phyloP scores from a whole-genome alignment of 1,284 basidiomycete genomes.

The Volvariella surrecta region DNA sequence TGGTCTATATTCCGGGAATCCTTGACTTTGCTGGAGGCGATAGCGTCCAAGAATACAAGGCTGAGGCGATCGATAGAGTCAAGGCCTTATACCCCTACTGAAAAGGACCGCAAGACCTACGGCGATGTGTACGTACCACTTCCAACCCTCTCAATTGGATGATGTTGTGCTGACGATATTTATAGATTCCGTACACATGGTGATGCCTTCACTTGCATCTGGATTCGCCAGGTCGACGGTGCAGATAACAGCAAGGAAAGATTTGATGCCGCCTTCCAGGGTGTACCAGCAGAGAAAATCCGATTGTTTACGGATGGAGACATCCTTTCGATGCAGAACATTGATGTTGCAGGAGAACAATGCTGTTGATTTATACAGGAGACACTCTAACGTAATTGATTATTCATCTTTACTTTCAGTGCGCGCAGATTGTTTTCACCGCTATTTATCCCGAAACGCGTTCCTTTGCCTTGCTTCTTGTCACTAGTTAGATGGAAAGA shows the following conservation, averaged over 20 bases:
- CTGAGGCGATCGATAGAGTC: slow-evolving; percentile 24
- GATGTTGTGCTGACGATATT: background rate
- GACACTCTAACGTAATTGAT: no score
- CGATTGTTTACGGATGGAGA: slow-evolving; percentile 21
- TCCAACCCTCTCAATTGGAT: background rate
- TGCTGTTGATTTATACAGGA: no score
- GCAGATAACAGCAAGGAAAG: slow-evolving; percentile 23
- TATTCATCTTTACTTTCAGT: no score
- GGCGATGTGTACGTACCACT: slow-evolving; percentile 23
- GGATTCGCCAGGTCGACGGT: slow-evolving; percentile 20
- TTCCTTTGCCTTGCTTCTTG: no score
- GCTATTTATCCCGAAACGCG: no score
- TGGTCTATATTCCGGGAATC: slow-evolving; percentile 21
- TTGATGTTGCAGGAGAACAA: slow-evolving; percentile 23
- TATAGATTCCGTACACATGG: slow-evolving; percentile 24
- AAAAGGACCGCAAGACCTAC: slow-evolving; percentile 32
- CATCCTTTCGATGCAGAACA: slow-evolving; percentile 18
- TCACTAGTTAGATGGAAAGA: no score
- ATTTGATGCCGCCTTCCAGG: slow-evolving; percentile 23
- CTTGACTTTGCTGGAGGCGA: slow-evolving; percentile 18
- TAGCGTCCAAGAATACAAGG: slow-evolving; percentile 23
- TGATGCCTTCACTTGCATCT: slow-evolving; percentile 20
- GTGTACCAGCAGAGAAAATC: slow-evolving; percentile 18
- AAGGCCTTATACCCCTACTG: slow-evolving; percentile 30
- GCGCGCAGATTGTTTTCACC: no score